Percentiles rank a stretch among this genome's conserved stretches.
Conservation (phyloP, 371 early-diverging fungal genomes). For the Batkoa obscura region DNA sequence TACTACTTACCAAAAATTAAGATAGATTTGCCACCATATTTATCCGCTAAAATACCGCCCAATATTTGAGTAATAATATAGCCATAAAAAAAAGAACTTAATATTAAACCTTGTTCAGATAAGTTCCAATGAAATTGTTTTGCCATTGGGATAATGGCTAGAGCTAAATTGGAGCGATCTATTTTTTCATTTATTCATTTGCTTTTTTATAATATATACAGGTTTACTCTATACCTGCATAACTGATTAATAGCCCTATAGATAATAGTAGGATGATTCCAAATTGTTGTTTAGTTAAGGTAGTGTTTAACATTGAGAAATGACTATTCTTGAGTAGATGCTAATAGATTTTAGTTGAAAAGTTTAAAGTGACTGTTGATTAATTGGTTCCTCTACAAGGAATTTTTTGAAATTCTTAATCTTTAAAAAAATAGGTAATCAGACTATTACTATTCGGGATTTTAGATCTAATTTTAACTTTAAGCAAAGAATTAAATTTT, state of each 20-base stretch:
- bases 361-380: too few relatives aligned
- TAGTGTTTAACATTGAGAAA: too few relatives aligned
- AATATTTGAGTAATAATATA: slow-evolving; percentile 2
- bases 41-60: slow-evolving; percentile 2
- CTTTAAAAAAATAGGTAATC: too few relatives aligned
- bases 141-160: slow-evolving; percentile 11
- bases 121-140: background rate
- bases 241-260: slow-evolving; percentile 1
- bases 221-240: background rate
- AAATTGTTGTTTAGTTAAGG: too few relatives aligned
- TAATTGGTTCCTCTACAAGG: too few relatives aligned
- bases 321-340: too few relatives aligned
- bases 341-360: too few relatives aligned
- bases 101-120: background rate
- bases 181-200: background rate
- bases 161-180: slow-evolving; percentile 1
- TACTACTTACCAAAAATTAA: background rate
- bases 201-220: background rate
- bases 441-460: too few relatives aligned
- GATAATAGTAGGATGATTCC: background rate
- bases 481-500: too few relatives aligned
- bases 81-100: slow-evolving; percentile 1
- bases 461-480: too few relatives aligned
- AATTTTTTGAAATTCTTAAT: too few relatives aligned
- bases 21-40: background rate